These are phyloP conservation scores for Anthracocystis walkeri DNA, from an alignment of 1,284 basidiomycete genomes.

Conservation along the genomic window DNA sequence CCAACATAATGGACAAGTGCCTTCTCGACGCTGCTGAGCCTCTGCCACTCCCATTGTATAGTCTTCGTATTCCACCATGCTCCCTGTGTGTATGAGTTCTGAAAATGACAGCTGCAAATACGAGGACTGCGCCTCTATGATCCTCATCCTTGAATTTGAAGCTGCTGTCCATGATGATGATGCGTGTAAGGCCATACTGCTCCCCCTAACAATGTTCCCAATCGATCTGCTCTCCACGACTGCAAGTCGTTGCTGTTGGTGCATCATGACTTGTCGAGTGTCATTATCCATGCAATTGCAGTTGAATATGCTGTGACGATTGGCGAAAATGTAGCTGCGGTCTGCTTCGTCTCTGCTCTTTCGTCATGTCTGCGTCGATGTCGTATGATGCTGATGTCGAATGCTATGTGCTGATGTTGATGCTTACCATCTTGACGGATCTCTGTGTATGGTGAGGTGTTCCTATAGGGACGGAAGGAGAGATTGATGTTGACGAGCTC, in stretches of 20 bases:
- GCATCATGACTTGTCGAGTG: neutral
- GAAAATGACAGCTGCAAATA: too few species aligned
- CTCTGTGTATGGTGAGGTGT: conserved; percentile 51
- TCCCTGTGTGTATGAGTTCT: too few species aligned
- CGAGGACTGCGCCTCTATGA: too few species aligned
- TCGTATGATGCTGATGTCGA: conserved; percentile 11
- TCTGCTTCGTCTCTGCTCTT: conserved; percentile 8
- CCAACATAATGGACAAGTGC: too few species aligned
- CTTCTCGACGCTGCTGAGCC: too few species aligned
- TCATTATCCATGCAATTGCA: neutral
- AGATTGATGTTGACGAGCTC: conserved; percentile 34
- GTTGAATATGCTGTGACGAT: neutral
- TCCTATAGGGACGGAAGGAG: conserved; percentile 44
- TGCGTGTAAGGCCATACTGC: too few species aligned
- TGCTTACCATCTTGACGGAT: conserved; percentile 62
- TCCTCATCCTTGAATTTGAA: too few species aligned
- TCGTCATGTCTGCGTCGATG: conserved; percentile 1
- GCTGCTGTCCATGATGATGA: too few species aligned
- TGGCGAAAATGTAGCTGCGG: neutral
- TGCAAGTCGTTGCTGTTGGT: neutral
- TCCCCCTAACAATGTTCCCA: too few species aligned
- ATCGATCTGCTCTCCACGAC: too few species aligned
- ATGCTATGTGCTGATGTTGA: conserved; percentile 16
- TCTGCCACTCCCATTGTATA: too few species aligned
- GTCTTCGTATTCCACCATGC: too few species aligned